Percentiles rank a stretch among this genome's conserved stretches.
These are phyloP conservation scores for Chytriomyces sp. DNA, from an alignment of 192 early-diverging fungal species.

Conservation along the genomic window DNA sequence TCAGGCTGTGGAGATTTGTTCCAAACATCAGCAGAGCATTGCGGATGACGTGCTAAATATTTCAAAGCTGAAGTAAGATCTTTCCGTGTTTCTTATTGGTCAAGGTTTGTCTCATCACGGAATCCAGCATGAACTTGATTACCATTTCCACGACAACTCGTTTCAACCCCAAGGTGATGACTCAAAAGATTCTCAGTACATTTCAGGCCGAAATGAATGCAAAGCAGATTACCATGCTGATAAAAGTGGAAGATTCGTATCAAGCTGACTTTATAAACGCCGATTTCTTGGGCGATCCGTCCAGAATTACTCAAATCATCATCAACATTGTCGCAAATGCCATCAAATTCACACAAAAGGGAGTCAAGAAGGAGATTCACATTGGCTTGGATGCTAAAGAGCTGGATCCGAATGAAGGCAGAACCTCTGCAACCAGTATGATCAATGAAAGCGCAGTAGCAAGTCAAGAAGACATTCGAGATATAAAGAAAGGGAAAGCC, in stretches of 20 bases:
- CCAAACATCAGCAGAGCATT: slow-evolving; percentile 42
- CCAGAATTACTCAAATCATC: slow-evolving; percentile 48
- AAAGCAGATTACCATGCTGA: slow-evolving; percentile 36
- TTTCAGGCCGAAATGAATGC: slow-evolving; percentile 27
- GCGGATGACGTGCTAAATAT: slow-evolving; percentile 43
- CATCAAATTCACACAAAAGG: slow-evolving; percentile 54
- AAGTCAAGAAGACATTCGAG: background rate
- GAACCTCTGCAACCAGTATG: background rate
- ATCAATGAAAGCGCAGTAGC: background rate
- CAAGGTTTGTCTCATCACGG: no score
- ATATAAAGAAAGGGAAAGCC: background rate
- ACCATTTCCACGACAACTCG: slow-evolving; percentile 16
- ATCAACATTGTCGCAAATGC: slow-evolving; percentile 57
- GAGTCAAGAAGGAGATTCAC: background rate
- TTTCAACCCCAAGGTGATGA: slow-evolving; percentile 28
- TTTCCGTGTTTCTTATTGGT: no score
- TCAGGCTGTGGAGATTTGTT: slow-evolving; percentile 33
- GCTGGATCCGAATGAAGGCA: background rate
- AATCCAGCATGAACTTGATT: slow-evolving; percentile 44
- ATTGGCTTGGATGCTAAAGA: background rate
- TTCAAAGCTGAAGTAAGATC: slow-evolving; percentile 27
- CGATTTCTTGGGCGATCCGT: slow-evolving; percentile 51
- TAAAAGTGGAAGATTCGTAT: slow-evolving; percentile 38
- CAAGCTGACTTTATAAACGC: slow-evolving; percentile 25
- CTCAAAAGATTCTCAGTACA: slow-evolving; percentile 21